phyloP scores from a whole-genome alignment of 1,284 basidiomycete species.

The Cutaneotrichosporon dermatis region DNA sequence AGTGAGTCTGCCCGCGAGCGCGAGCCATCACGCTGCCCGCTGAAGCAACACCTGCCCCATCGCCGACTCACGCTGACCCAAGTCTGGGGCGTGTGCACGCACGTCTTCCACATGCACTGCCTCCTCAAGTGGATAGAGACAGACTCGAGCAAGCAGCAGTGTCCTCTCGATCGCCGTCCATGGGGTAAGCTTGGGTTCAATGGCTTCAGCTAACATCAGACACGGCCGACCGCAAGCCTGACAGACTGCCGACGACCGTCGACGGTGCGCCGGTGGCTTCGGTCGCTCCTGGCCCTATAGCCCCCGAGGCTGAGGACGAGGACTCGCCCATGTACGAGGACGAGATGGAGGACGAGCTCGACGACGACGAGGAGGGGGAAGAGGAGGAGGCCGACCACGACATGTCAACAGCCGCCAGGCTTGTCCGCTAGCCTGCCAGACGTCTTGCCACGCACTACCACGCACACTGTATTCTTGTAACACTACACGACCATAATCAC shows the following conservation, averaged over 20 bases:
- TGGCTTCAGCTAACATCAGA: slow-evolving; percentile 18
- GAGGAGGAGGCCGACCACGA: no score
- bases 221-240: slow-evolving; percentile 42
- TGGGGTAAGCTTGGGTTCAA: slow-evolving; percentile 65
- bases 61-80: no score
- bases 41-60: no score
- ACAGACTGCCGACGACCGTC: slow-evolving; percentile 39
- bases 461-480: no score
- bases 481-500: no score
- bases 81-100: slow-evolving; percentile 92
- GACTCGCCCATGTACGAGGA: slow-evolving; percentile 3
- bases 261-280: slow-evolving; percentile 34
- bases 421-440: no score
- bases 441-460: no score
- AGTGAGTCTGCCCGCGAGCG: slow-evolving; percentile 55
- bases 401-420: no score
- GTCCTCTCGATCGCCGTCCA: slow-evolving; percentile 84
- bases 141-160: slow-evolving; percentile 77
- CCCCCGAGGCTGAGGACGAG: background rate
- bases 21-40: no score
- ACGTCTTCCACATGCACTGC: slow-evolving; percentile 94
- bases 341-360: slow-evolving; percentile 4
- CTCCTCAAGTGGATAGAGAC: slow-evolving; percentile 89
- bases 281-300: slow-evolving; percentile 33
- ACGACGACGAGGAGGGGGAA: no score